A percentile compares a stretch with the other conserved stretches of the same genome.
These are phyloP conservation scores for Cordyceps cateniannulata DNA, from an alignment of 2,329 filamentous ascomycete species.

Conservation along the genomic window DNA sequence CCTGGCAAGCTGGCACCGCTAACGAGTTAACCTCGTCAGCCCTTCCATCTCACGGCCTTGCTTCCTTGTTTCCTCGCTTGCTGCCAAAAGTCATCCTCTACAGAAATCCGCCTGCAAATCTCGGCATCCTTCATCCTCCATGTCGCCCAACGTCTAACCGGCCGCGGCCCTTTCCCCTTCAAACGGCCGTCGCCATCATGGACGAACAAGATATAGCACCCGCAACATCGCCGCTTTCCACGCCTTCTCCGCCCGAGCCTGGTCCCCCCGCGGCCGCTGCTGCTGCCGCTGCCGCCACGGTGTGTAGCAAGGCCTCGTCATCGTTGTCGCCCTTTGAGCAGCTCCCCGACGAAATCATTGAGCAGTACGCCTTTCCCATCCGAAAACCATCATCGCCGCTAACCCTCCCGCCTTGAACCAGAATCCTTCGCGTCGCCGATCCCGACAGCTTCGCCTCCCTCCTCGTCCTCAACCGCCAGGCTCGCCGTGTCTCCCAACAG, in stretches of 20 bases:
- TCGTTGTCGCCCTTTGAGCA: constrained; percentile 43
- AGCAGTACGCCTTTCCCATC: constrained; percentile 47
- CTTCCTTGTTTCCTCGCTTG: no score
- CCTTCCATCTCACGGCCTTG: no score
- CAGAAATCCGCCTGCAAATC: background rate
- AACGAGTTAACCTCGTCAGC: no score
- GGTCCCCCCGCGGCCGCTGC: background rate
- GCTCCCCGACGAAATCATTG: constrained; percentile 63
- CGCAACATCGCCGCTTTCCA: background rate
- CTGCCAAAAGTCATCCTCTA: no score
- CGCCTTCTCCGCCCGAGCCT: background rate
- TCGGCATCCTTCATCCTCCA: background rate
- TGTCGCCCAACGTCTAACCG: constrained; percentile 4
- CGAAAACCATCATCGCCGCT: constrained; percentile 13
- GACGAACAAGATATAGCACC: background rate
- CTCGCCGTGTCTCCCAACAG: constrained; percentile 58
- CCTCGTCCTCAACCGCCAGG: constrained; percentile 57
- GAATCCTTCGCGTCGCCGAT: constrained; percentile 54
- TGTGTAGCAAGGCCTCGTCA: constrained; percentile 18
- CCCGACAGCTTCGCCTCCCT: constrained; percentile 62
- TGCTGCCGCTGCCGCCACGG: background rate
- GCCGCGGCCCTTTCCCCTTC: constrained; percentile 1
- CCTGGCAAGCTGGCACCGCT: no score
- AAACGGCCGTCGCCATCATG: background rate
- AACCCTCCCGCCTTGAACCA: constrained; percentile 23